A percentile compares a stretch with the other conserved stretches of the same genome.
These are phyloP conservation scores for Paspalum notatum DNA, from an alignment of 176 grass and related monocot species.

Conservation along the genomic window DNA sequence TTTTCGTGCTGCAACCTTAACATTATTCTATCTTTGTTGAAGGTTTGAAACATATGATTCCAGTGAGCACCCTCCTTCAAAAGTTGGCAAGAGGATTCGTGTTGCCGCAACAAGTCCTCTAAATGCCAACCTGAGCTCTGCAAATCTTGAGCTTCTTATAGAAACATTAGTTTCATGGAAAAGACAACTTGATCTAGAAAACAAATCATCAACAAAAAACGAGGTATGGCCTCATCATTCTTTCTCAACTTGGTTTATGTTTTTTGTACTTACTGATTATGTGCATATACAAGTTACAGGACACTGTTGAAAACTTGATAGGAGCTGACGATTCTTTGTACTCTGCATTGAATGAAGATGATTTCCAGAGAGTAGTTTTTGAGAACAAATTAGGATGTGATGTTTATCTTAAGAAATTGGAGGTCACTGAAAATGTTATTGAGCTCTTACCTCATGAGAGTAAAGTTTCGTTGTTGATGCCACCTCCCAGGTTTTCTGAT, in stretches of 20 bases:
- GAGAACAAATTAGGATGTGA: constrained; percentile 96
- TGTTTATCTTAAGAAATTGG: constrained; percentile 87
- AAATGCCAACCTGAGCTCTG: constrained; percentile 84
- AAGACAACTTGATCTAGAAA: constrained; percentile 86
- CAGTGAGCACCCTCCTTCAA: constrained; percentile 72
- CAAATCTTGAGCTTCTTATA: constrained; percentile 84
- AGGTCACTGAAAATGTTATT: constrained; percentile 51
- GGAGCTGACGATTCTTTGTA: constrained; percentile 47
- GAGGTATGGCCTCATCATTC: constrained; percentile 59
- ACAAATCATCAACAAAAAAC: constrained; percentile 62
- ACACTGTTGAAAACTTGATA: constrained; percentile 46
- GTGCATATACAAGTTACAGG: constrained; percentile 50
- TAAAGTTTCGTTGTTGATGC: constrained; percentile 74
- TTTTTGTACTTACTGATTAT: constrained; percentile 18
- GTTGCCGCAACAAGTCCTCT: constrained; percentile 82
- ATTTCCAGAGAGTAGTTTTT: constrained; percentile 85
- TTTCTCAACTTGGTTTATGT: not conserved
- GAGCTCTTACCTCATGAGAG: constrained; percentile 68
- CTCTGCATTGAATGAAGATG: constrained; percentile 91
- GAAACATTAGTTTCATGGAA: constrained; percentile 92
- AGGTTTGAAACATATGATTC: constrained; percentile 96
- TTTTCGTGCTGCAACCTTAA: constrained; percentile 36
- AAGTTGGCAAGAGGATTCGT: constrained; percentile 81
- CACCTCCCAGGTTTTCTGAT: constrained; percentile 88
- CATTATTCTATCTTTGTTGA: constrained; percentile 47